phyloP scores from a whole-genome alignment of 2,329 filamentous ascomycete species.

The Helminthosporium solani region DNA sequence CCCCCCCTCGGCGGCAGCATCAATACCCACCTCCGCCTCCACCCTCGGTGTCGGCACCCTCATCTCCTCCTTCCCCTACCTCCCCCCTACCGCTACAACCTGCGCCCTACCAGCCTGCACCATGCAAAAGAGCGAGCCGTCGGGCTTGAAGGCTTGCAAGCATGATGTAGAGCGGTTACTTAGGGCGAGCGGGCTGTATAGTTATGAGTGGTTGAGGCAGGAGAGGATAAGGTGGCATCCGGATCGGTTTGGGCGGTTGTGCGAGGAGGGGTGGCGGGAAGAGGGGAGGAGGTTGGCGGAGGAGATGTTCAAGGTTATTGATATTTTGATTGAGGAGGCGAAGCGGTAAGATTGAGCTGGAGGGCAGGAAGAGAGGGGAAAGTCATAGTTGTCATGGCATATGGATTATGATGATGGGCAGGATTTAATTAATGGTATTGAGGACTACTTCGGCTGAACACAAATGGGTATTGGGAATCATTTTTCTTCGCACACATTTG shows the following conservation, averaged over 20 bases:
- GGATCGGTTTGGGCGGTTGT: constrained; percentile 39
- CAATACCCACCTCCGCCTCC: constrained; percentile 17
- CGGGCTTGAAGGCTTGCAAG: constrained; percentile 33
- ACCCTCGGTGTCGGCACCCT: constrained; percentile 32
- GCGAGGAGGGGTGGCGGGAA: constrained; percentile 34
- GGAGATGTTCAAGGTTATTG: constrained; percentile 42
- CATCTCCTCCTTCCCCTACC: constrained; percentile 31
- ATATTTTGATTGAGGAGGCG: constrained; percentile 30
- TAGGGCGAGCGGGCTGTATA: constrained; percentile 35
- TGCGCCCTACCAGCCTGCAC: constrained; percentile 27
- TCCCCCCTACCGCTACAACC: constrained; percentile 22
- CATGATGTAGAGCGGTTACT: constrained; percentile 37
- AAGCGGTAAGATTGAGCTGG: not conserved
- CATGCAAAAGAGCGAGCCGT: constrained; percentile 22
- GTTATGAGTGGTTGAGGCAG: constrained; percentile 38
- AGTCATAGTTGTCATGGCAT: not conserved
- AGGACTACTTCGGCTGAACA: no score
- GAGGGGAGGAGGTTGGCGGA: constrained; percentile 32
- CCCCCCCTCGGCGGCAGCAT: constrained; percentile 31
- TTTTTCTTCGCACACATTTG: no score
- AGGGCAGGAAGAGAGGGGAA: not conserved
- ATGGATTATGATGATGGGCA: no score
- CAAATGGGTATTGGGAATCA: no score
- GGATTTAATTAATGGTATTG: no score
- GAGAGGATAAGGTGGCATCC: constrained; percentile 41